These are phyloP conservation scores for Geranium brycei DNA, from an alignment of 345 rosid species.

Conservation along the genomic window DNA sequence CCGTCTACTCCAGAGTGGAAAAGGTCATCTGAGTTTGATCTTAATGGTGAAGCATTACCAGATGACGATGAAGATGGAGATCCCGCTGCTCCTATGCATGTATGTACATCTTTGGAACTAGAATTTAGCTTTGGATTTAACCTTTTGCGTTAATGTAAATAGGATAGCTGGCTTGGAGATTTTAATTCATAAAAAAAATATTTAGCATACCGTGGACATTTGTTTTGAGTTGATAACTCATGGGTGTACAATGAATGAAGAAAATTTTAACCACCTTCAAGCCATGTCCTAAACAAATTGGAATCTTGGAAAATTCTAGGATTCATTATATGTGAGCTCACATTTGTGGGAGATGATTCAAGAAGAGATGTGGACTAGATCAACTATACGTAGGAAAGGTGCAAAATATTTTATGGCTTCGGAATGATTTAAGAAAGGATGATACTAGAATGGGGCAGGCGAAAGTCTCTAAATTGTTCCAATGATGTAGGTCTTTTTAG, in stretches of 20 bases:
- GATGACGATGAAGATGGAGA: constrained; percentile 58
- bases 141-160: not conserved
- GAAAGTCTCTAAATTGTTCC: too few relatives aligned
- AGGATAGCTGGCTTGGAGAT: not conserved
- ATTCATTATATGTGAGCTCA: not conserved
- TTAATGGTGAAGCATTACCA: constrained; percentile 88
- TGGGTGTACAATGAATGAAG: not conserved
- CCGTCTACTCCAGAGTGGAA: constrained; percentile 98
- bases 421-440: too few relatives aligned
- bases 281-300: too few relatives aligned
- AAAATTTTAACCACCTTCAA: too few relatives aligned
- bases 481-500: too few relatives aligned
- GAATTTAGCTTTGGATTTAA: constrained; percentile 1
- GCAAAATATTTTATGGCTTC: too few relatives aligned
- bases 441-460: too few relatives aligned
- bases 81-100: constrained; percentile 31
- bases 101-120: constrained; percentile 20
- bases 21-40: constrained; percentile 81
- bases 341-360: not conserved
- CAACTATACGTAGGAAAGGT: not conserved
- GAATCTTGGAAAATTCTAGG: not conserved
- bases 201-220: not conserved
- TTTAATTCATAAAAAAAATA: too few relatives aligned
- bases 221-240: not conserved
- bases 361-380: not conserved